phyloP scores from a whole-genome alignment of 2,329 filamentous ascomycete genomes.

The Aspergillus vadensis region DNA sequence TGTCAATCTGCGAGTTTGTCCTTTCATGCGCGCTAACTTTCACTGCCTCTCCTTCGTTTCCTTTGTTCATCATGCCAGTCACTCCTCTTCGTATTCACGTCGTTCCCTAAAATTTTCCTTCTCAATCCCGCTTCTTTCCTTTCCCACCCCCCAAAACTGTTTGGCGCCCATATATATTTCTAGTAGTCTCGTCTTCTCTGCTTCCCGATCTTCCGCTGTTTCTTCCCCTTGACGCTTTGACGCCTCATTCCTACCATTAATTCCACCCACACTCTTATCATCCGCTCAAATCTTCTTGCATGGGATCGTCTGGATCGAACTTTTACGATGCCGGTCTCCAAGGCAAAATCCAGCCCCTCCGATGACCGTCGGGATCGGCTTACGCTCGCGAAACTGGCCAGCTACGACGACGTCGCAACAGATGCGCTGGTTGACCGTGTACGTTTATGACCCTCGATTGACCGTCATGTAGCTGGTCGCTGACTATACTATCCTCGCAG shows the following conservation, averaged over 20 bases:
- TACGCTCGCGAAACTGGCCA: conserved; percentile 82
- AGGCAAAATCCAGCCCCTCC: conserved; percentile 32
- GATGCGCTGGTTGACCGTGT: conserved; percentile 95
- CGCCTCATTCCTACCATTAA: conserved; percentile 5
- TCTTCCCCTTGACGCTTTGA: conserved; percentile 20
- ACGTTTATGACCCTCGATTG: conserved; percentile 45
- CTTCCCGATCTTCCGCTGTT: conserved; percentile 16
- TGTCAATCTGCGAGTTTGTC: background rate
- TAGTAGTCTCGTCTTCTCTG: background rate
- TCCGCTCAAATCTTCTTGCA: conserved; percentile 11
- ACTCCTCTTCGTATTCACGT: background rate
- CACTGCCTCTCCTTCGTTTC: conserved; percentile 5
- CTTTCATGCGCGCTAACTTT: conserved; percentile 17
- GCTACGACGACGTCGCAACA: conserved; percentile 93
- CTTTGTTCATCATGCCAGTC: conserved; percentile 8
- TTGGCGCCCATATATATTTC: conserved; percentile 12
- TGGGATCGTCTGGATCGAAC: conserved; percentile 15
- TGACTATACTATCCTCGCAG: conserved; percentile 51
- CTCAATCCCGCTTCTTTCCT: conserved; percentile 11
- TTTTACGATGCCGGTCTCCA: conserved; percentile 41
- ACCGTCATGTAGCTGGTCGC: conserved; percentile 2
- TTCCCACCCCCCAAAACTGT: background rate
- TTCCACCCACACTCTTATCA: conserved; percentile 9
- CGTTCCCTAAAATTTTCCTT: conserved; percentile 15
- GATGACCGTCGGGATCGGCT: conserved; percentile 64